phyloP scores from a whole-genome alignment of 1,139 yeast species.

The Nakaseomyces bracarensis region DNA sequence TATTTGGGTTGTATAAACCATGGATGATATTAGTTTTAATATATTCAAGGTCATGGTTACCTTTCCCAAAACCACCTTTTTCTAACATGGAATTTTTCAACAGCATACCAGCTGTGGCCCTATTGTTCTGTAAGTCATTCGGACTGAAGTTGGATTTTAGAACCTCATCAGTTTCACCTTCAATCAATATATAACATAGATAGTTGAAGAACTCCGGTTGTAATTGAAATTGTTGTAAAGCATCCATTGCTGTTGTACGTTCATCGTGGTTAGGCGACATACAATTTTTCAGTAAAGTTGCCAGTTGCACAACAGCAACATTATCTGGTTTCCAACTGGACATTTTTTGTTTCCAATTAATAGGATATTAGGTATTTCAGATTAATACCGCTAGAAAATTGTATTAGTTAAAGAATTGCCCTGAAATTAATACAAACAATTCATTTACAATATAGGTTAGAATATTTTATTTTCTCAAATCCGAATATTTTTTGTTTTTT shows the following conservation, averaged over 20 bases:
- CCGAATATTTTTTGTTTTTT: too few relatives aligned
- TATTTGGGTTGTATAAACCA: slow-evolving; percentile 50
- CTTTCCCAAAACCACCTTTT: slow-evolving; percentile 27
- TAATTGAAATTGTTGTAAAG: slow-evolving; percentile 55
- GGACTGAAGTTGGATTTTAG: slow-evolving; percentile 26
- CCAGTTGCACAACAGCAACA: slow-evolving; percentile 53
- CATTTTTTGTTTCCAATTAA: slow-evolving; percentile 8
- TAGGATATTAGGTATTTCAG: not conserved
- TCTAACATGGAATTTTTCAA: slow-evolving; percentile 62
- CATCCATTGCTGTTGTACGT: slow-evolving; percentile 55
- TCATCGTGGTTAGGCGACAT: slow-evolving; percentile 48
- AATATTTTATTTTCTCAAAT: too few relatives aligned
- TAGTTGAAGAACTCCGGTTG: slow-evolving; percentile 78
- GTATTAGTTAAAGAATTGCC: too few relatives aligned
- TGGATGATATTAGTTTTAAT: slow-evolving; percentile 54
- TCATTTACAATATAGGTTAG: not conserved
- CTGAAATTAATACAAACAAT: too few relatives aligned
- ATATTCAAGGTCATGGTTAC: slow-evolving; percentile 35
- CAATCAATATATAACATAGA: slow-evolving; percentile 58
- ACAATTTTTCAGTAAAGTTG: slow-evolving; percentile 55
- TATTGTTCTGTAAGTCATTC: slow-evolving; percentile 38
- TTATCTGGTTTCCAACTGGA: slow-evolving; percentile 55
- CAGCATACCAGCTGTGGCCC: slow-evolving; percentile 85
- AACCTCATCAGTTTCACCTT: slow-evolving; percentile 39
- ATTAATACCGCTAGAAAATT: slow-evolving; percentile 1